Evolutionary conservation across 2,329 filamentous ascomycete genomes (phyloP).

Genomic region (Chalaropsis ovoidea): DNA sequence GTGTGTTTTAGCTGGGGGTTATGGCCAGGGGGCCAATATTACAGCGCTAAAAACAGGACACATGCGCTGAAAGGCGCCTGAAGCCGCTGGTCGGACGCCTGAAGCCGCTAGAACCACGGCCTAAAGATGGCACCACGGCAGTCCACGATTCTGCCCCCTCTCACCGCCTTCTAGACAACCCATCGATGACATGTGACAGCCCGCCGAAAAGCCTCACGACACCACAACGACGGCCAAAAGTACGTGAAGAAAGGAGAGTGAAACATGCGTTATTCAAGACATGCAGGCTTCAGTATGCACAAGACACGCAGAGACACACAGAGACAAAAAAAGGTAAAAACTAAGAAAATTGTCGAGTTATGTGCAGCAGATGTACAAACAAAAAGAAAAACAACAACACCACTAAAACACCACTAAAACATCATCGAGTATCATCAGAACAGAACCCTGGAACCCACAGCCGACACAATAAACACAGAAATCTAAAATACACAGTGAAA

Average conservation of each 20-base stretch:
- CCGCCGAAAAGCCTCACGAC: neutral
- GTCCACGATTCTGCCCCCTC: conserved; percentile 3
- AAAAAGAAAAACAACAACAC: neutral
- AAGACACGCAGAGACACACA: neutral
- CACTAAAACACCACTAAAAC: neutral
- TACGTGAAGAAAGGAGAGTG: too few species aligned
- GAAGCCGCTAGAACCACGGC: too few species aligned
- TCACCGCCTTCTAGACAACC: conserved; percentile 5
- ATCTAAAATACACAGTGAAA: neutral
- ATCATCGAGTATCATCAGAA: conserved; percentile 13
- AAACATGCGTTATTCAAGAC: too few species aligned
- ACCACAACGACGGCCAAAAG: too few species aligned
- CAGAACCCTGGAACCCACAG: neutral
- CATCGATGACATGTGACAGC: neutral
- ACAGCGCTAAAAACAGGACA: neutral
- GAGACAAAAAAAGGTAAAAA: neutral
- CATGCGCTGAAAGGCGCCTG: neutral
- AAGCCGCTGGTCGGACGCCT: neutral
- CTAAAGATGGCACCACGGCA: neutral
- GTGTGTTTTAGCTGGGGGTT: neutral
- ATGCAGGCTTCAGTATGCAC: neutral
- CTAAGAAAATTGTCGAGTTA: neutral
- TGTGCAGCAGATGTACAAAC: neutral
- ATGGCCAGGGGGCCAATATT: neutral
- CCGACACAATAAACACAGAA: conserved; percentile 5